phyloP scores from a whole-genome alignment of 2,329 filamentous ascomycete species.

The Delphinella strobiligena region DNA sequence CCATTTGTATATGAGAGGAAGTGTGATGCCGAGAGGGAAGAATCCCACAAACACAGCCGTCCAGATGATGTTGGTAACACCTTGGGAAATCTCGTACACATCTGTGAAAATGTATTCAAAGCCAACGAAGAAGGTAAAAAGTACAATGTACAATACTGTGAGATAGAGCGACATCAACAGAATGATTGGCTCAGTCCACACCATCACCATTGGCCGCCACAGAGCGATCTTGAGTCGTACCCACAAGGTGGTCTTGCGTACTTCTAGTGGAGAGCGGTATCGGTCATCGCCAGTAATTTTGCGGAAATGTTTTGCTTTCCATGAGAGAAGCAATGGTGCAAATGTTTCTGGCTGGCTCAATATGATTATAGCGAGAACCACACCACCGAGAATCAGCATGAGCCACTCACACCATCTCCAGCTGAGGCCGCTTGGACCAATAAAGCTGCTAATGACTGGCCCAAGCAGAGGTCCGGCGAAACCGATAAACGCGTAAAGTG shows the following conservation, averaged over 20 bases:
- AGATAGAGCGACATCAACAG: constrained; percentile 39
- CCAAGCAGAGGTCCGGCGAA: constrained; percentile 11
- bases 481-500: constrained; percentile 12
- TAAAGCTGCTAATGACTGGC: constrained; percentile 13
- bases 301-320: constrained; percentile 24
- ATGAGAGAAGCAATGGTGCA: constrained; percentile 25
- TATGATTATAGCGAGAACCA: constrained; percentile 19
- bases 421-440: constrained; percentile 10
- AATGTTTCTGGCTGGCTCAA: constrained; percentile 41
- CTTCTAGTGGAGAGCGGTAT: constrained; percentile 14
- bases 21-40: constrained; percentile 12
- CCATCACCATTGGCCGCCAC: constrained; percentile 13
- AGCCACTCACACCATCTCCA: constrained; percentile 32
- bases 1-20: constrained; percentile 8
- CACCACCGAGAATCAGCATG: constrained; percentile 20
- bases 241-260: constrained; percentile 9
- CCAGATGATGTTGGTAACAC: constrained; percentile 33
- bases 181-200: constrained; percentile 29
- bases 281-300: constrained; percentile 14
- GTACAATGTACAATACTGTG: constrained; percentile 39
- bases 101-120: constrained; percentile 38
- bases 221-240: constrained; percentile 12
- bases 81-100: constrained; percentile 30
- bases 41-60: constrained; percentile 31
- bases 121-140: constrained; percentile 43